Conservation (phyloP, 495 filamentous ascomycete species). For the Collariella sp. region DNA sequence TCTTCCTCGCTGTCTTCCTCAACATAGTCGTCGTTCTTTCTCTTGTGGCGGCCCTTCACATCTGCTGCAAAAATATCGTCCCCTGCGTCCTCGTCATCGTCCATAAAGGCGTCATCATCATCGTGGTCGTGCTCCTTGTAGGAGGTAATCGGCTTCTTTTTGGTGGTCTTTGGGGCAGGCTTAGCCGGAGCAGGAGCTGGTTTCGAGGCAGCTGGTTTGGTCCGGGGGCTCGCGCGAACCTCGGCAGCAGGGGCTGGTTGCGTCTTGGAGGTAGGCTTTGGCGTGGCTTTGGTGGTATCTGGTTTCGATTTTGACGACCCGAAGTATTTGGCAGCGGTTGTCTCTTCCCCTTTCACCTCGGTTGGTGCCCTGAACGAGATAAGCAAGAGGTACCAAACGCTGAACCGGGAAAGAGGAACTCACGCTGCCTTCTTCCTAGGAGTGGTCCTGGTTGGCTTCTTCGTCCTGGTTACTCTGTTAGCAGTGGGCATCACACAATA, state of each 20-base stretch:
- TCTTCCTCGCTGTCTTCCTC: slow-evolving; percentile 54
- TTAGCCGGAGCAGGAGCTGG: slow-evolving; percentile 19
- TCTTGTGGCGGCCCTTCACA: slow-evolving; percentile 46
- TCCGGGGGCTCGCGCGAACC: slow-evolving; percentile 37
- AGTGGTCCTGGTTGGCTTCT: slow-evolving; percentile 33
- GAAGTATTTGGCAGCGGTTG: slow-evolving; percentile 43
- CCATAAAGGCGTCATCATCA: slow-evolving; percentile 45
- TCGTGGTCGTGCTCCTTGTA: slow-evolving; percentile 28
- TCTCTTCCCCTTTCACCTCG: slow-evolving; percentile 37
- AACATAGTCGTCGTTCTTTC: slow-evolving; percentile 61
- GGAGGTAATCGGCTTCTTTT: slow-evolving; percentile 24
- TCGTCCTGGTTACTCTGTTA: slow-evolving; percentile 21
- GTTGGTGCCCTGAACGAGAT: slow-evolving; percentile 9
- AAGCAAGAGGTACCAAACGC: background rate
- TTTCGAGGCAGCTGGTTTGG: slow-evolving; percentile 22
- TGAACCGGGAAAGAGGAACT: slow-evolving; percentile 6
- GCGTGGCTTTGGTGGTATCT: slow-evolving; percentile 19
- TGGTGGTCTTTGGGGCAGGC: slow-evolving; percentile 17
- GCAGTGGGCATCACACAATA: background rate
- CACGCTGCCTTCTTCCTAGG: slow-evolving; percentile 38
- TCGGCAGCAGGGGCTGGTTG: slow-evolving; percentile 24
- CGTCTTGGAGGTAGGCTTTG: slow-evolving; percentile 28
- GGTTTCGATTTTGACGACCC: slow-evolving; percentile 36
- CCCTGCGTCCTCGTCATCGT: slow-evolving; percentile 55
- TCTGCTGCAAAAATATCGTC: slow-evolving; percentile 69